phyloP scores from a whole-genome alignment of 2,329 filamentous ascomycete species.

The Nothomitra cinnamomea region DNA sequence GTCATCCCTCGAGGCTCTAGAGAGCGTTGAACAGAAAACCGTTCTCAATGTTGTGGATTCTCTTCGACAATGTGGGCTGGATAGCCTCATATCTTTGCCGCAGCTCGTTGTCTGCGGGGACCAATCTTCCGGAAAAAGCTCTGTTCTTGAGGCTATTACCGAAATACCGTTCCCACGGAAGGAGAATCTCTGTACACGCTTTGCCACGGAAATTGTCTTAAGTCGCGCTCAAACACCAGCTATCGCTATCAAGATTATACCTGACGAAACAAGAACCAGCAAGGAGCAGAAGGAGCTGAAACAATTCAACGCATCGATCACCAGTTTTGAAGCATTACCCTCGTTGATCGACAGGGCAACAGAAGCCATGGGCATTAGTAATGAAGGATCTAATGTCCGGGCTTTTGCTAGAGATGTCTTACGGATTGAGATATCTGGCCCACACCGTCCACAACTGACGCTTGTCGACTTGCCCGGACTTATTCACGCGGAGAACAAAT shows the following conservation, averaged over 20 bases:
- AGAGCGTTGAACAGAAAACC: conserved; percentile 8
- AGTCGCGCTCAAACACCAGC: conserved; percentile 28
- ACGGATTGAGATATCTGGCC: conserved; percentile 9
- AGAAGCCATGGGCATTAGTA: conserved; percentile 26
- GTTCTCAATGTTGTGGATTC: conserved; percentile 41
- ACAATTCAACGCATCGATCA: conserved; percentile 21
- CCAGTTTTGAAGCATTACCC: conserved; percentile 15
- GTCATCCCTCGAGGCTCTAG: not conserved
- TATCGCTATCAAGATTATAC: conserved; percentile 38
- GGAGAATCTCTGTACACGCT: conserved; percentile 43
- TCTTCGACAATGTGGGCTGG: conserved; percentile 34
- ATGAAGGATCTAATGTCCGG: not conserved
- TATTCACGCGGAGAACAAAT: conserved; percentile 30
- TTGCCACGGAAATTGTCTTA: conserved; percentile 41
- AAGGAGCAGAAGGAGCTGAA: conserved; percentile 31
- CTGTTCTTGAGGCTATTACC: conserved; percentile 42
- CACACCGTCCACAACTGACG: conserved; percentile 26
- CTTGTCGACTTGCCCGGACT: conserved; percentile 40
- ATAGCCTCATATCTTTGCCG: conserved; percentile 32
- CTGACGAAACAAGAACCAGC: conserved; percentile 31
- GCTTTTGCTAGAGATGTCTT: conserved; percentile 10
- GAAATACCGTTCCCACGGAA: conserved; percentile 43
- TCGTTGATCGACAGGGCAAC: conserved; percentile 18
- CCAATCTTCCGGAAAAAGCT: conserved; percentile 35
- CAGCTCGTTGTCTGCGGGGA: conserved; percentile 49